Conservation (phyloP, 2,329 filamentous ascomycete genomes). For the Colletotrichum sp. region DNA sequence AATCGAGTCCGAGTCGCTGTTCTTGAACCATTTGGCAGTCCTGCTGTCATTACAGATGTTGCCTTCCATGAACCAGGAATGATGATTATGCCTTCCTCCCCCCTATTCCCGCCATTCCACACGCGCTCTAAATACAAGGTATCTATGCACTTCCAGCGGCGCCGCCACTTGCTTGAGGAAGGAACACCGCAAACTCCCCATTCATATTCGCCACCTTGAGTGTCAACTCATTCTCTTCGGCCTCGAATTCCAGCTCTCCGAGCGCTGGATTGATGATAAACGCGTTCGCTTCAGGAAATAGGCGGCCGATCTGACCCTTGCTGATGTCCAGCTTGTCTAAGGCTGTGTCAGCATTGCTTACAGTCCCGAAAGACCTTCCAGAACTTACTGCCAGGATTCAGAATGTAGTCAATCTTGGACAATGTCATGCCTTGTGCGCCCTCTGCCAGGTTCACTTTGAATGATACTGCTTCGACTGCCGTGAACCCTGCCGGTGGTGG, state of each 20-base stretch:
- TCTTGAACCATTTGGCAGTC: not conserved
- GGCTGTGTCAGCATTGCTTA: not conserved
- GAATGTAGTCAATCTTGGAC: conserved; percentile 44
- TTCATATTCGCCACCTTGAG: conserved; percentile 33
- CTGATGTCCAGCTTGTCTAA: conserved; percentile 38
- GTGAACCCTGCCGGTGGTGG: conserved; percentile 39
- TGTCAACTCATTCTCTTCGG: conserved; percentile 43
- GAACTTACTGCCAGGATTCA: conserved; percentile 36
- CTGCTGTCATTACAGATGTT: not conserved
- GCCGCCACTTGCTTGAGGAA: conserved; percentile 25
- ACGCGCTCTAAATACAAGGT: fast-evolving
- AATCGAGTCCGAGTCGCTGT: not conserved
- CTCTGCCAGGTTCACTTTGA: conserved; percentile 35
- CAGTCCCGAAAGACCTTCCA: no score
- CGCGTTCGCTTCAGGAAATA: conserved; percentile 36
- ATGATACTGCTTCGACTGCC: conserved; percentile 40
- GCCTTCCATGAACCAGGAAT: not conserved
- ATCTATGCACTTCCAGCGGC: not conserved
- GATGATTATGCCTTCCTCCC: not conserved
- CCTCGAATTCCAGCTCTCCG: conserved; percentile 46
- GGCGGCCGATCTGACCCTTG: conserved; percentile 36
- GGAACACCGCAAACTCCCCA: conserved; percentile 38
- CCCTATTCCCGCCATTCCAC: no score
- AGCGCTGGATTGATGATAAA: conserved; percentile 39
- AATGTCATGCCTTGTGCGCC: conserved; percentile 36